phyloP scores from a whole-genome alignment of 306 rosid genomes.

The Inga leiocalycina region DNA sequence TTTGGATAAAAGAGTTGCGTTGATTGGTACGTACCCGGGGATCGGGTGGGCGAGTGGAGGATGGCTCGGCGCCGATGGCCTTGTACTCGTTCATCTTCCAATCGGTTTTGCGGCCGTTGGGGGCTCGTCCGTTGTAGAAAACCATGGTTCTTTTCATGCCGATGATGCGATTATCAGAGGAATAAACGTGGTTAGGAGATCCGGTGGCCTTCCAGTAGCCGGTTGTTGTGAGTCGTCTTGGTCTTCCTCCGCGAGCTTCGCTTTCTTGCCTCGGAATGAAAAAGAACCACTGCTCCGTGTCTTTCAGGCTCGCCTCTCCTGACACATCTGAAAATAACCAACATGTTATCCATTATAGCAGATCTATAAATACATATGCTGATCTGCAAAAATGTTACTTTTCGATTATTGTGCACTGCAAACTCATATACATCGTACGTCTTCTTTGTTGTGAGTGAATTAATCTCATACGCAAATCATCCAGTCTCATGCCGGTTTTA shows the following conservation, averaged over 20 bases:
- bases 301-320: constrained; percentile 61
- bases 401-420: background rate
- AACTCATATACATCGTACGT: too few relatives aligned
- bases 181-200: constrained; percentile 70
- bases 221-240: constrained; percentile 63
- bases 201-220: constrained; percentile 98
- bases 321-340: constrained; percentile 50
- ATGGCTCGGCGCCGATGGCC: constrained; percentile 39
- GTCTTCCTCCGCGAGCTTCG: constrained; percentile 89
- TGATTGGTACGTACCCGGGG: background rate
- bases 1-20: background rate
- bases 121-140: constrained; percentile 84
- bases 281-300: constrained; percentile 88
- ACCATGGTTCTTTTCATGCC: constrained; percentile 87
- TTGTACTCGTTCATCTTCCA: constrained; percentile 98
- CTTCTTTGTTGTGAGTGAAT: background rate
- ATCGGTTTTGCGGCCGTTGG: constrained; percentile 71
- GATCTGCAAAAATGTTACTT: background rate
- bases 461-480: background rate
- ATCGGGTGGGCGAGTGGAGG: constrained; percentile 22
- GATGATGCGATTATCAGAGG: constrained; percentile 56
- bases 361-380: background rate
- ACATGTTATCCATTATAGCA: background rate
- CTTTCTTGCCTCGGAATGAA: constrained; percentile 81
- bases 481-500: background rate